These are phyloP conservation scores for Paxillus rubicundulus DNA, from an alignment of 768 basidiomycete genomes.

Conservation along the genomic window DNA sequence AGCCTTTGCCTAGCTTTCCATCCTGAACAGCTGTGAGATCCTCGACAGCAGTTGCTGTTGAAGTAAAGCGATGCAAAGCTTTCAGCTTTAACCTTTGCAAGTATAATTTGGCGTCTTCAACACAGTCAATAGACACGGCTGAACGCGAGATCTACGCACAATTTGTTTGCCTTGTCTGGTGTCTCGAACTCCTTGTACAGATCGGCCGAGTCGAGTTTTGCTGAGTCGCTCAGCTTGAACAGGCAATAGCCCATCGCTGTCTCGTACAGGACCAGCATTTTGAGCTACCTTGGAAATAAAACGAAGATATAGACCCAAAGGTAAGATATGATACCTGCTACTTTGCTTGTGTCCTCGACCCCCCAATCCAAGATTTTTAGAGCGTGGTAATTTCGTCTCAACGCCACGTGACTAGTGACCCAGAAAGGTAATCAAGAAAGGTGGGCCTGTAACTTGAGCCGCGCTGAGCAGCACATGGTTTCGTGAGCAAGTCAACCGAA, in stretches of 20 bases:
- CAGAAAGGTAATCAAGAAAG: constrained; percentile 17
- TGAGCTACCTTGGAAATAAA: constrained; percentile 13
- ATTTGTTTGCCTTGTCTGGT: constrained; percentile 86
- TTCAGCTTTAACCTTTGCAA: constrained; percentile 83
- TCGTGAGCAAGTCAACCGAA: neutral
- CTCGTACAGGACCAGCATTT: constrained; percentile 96
- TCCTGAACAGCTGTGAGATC: constrained; percentile 91
- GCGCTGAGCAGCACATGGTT: neutral
- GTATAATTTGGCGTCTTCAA: neutral
- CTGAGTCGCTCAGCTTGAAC: constrained; percentile 90
- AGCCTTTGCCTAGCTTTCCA: constrained; percentile 87
- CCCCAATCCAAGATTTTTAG: constrained; percentile 24
- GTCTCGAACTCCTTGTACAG: constrained; percentile 91
- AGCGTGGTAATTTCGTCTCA: constrained; percentile 28
- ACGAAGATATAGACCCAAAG: constrained; percentile 2
- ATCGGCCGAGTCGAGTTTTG: constrained; percentile 83
- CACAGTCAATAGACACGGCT: constrained; percentile 8
- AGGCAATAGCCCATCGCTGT: constrained; percentile 96
- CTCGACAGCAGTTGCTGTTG: constrained; percentile 95
- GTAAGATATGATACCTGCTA: neutral
- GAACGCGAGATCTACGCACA: constrained; percentile 54
- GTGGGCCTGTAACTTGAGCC: too few relatives aligned
- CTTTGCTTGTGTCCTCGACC: neutral
- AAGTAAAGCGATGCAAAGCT: constrained; percentile 93
- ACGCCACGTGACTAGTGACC: constrained; percentile 5